Conservation (phyloP, 2,329 filamentous ascomycete species). For the Keithomyces neogunnii region DNA sequence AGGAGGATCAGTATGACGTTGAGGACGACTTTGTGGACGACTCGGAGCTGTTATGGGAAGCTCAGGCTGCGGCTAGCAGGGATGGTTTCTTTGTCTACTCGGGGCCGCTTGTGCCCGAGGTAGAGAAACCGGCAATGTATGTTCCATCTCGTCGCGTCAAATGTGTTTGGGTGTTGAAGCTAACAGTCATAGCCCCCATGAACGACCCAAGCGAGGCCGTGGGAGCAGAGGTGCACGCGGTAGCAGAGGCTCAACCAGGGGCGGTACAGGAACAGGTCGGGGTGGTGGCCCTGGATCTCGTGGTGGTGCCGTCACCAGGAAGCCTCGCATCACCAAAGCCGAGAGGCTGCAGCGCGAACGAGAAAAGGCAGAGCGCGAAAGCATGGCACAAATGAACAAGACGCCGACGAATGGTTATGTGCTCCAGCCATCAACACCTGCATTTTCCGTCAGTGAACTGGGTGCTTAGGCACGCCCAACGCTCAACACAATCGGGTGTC, state of each 20-base stretch:
- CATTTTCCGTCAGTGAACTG: conserved; percentile 28
- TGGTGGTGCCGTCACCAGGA: conserved; percentile 65
- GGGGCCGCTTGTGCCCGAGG: conserved; percentile 80
- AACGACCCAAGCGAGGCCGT: conserved; percentile 60
- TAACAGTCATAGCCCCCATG: conserved; percentile 51
- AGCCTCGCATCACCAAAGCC: conserved; percentile 79
- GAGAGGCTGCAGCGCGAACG: conserved; percentile 73
- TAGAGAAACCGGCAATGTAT: conserved; percentile 58
- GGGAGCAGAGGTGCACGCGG: conserved; percentile 42
- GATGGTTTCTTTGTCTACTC: conserved; percentile 99
- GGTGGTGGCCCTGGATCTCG: conserved; percentile 59
- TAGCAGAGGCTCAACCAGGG: conserved; percentile 56
- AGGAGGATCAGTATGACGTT: conserved; percentile 76
- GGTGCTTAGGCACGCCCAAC: conserved; percentile 17
- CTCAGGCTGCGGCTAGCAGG: conserved; percentile 85
- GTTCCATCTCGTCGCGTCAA: background rate
- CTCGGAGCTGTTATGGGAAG: conserved; percentile 90
- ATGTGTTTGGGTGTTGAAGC: background rate
- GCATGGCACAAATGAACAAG: conserved; percentile 29
- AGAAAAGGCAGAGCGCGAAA: conserved; percentile 70
- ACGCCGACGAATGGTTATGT: conserved; percentile 28
- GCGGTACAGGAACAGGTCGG: conserved; percentile 33
- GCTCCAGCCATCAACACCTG: conserved; percentile 28
- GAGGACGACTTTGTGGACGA: conserved; percentile 86
- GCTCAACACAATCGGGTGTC: background rate